Percentiles rank a stretch among this genome's conserved stretches.
These are phyloP conservation scores for Salvia sclarea DNA, from an alignment of 305 asterid genomes.

Conservation along the genomic window DNA sequence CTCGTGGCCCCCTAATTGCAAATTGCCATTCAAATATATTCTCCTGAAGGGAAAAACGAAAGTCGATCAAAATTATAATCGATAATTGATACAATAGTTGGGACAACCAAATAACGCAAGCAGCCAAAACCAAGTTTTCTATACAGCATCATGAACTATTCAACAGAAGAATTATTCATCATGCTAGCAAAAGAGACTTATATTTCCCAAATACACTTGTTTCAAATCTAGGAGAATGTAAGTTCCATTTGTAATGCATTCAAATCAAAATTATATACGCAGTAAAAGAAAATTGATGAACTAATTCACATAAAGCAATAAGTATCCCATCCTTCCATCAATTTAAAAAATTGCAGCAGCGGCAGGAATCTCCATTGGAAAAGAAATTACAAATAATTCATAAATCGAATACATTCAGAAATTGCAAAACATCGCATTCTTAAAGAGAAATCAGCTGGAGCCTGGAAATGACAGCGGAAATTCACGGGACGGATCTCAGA, in stretches of 20 bases:
- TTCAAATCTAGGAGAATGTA: neutral
- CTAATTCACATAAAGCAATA: slow-evolving; percentile 4
- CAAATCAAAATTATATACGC: neutral
- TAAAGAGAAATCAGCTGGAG: slow-evolving; percentile 12
- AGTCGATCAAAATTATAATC: neutral
- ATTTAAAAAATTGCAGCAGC: neutral
- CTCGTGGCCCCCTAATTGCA: slow-evolving; percentile 83
- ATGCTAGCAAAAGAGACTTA: neutral
- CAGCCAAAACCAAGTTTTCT: neutral
- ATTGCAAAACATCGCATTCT: neutral
- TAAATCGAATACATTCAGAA: neutral
- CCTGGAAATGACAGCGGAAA: neutral
- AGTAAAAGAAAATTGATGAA: neutral
- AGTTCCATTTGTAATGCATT: neutral
- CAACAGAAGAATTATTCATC: neutral
- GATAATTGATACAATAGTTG: neutral
- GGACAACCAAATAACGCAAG: neutral
- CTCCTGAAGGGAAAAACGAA: slow-evolving; percentile 54
- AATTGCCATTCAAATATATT: slow-evolving; percentile 95
- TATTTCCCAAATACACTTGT: neutral
- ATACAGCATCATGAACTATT: neutral
- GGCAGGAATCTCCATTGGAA: neutral
- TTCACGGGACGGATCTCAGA: slow-evolving; percentile 13
- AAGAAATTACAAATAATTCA: neutral
- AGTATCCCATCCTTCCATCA: slow-evolving; percentile 1